Conservation (phyloP, 208 protist species). For the Trichomonas tenax region DNA sequence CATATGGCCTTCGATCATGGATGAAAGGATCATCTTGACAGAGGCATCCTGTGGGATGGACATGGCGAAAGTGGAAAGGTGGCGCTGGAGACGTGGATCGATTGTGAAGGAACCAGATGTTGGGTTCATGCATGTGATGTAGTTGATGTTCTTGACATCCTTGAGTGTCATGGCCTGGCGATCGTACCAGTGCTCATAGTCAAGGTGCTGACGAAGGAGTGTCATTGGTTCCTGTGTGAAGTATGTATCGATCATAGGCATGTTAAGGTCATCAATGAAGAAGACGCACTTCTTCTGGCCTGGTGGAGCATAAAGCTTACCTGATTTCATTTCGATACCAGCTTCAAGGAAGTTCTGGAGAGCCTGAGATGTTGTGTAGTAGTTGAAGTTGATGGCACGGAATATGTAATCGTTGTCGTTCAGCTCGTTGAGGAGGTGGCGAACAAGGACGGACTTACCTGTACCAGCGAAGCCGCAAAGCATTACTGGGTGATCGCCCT, state of each 20-base stretch:
- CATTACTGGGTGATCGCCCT: constrained; percentile 76
- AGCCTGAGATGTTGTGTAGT: constrained; percentile 64
- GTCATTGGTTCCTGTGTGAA: constrained; percentile 87
- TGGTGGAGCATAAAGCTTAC: constrained; percentile 72
- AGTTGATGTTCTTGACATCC: constrained; percentile 76
- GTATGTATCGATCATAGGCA: constrained; percentile 90
- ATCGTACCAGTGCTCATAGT: constrained; percentile 92
- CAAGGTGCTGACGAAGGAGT: constrained; percentile 83
- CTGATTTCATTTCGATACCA: constrained; percentile 83
- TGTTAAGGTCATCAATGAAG: constrained; percentile 95
- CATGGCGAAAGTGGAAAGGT: constrained; percentile 82
- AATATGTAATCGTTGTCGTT: constrained; percentile 68
- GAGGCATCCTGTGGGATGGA: constrained; percentile 70
- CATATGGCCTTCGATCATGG: constrained; percentile 75
- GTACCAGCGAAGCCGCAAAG: constrained; percentile 83
- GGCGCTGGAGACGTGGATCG: constrained; percentile 74
- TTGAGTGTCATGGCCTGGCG: constrained; percentile 69
- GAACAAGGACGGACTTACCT: constrained; percentile 86
- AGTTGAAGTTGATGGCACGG: constrained; percentile 83
- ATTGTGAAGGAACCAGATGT: constrained; percentile 90
- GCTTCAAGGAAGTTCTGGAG: constrained; percentile 83
- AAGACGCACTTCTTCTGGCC: constrained; percentile 84
- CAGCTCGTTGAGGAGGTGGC: constrained; percentile 71
- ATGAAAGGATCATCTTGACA: constrained; percentile 72
- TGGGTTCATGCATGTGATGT: constrained; percentile 88